Evolutionary conservation across 768 basidiomycete genomes (phyloP), one percentile per base, ranked within the genome.

Genomic region (Tylopilus plumbeoviolaceoides): DNA sequence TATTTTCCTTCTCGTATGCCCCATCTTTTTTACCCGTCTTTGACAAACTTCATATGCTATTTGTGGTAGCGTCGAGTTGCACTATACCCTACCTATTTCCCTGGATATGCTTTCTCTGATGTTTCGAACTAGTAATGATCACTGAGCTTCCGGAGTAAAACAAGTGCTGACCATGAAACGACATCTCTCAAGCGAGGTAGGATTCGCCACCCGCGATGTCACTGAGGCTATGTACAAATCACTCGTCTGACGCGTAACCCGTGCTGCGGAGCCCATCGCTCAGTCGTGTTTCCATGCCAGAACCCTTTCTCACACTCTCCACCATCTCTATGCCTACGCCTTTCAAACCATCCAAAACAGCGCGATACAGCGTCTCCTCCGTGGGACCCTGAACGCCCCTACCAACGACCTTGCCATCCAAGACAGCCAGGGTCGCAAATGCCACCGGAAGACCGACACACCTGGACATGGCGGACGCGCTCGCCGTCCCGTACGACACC

Each of bases 381-480:
- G 75, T 76, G 0, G 94, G 94, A 10, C 86, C 85, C 28, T 69
- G 74, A 4, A 92, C 91, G 17, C 91, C 91, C 31, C 83, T 70
- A 1, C 57, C 48, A 69, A 67, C 71, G 2, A 63, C 60, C 50
- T 73, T 70, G 1, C 87, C 89, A 63, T 91, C 86, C 36, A 89
- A 68, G 6, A 93, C 76, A 31, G 76, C 74, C 59, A 88, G 65
- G 2, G 91, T 83, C 1, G 91, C 91, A 61, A 93, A 81, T 1
- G 89, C 94, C 7, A 95, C 82, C 0, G 94, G 94, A 42, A 94
- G 70, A 5, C 93, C 93, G 17, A 97, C 94, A 3, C 89, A 91
- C 28, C 84, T 76, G n/a, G 91, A 82, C 94, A 97, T 97, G 5
- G 94, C 94, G 0, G 88, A 87, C 3, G 78, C 79, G 1, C 62